A percentile compares a stretch with the other conserved stretches of the same genome.
Conservation (phyloP, 768 basidiomycete genomes). For the Termitomyces sp. region DNA sequence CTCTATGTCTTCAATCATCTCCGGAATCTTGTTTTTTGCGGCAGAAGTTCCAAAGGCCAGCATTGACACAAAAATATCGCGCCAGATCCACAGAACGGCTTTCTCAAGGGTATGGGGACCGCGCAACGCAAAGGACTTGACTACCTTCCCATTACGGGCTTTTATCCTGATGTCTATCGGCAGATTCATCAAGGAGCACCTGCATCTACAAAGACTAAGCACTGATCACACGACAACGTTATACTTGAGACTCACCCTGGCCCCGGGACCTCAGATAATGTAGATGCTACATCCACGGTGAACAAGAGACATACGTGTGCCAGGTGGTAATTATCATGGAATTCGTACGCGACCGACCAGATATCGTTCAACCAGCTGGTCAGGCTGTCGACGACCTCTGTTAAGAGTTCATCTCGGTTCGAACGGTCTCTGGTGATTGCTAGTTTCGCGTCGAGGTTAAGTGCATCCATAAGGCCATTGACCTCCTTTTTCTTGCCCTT, state of each 20-base stretch:
- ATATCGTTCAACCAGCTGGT: slow-evolving; percentile 58
- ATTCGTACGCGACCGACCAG: slow-evolving; percentile 59
- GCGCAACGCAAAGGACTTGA: slow-evolving; percentile 44
- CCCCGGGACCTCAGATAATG: slow-evolving; percentile 21
- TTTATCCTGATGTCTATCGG: slow-evolving; percentile 42
- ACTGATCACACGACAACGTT: not conserved
- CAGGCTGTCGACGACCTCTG: slow-evolving; percentile 51
- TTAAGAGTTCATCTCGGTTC: slow-evolving; percentile 47
- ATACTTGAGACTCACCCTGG: not conserved
- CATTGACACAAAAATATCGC: slow-evolving; percentile 59
- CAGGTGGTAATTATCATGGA: slow-evolving; percentile 40
- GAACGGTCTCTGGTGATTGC: slow-evolving; percentile 50
- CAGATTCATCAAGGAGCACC: slow-evolving; percentile 44
- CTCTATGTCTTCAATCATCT: slow-evolving; percentile 60
- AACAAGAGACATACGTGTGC: slow-evolving; percentile 58
- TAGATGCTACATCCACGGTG: slow-evolving; percentile 38
- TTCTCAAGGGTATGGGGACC: slow-evolving; percentile 44
- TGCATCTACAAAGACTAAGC: slow-evolving; percentile 37
- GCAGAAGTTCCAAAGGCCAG: slow-evolving; percentile 31
- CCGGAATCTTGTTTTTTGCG: slow-evolving; percentile 29
- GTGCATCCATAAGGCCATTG: slow-evolving; percentile 43
- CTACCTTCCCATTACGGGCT: slow-evolving; percentile 31
- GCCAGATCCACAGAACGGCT: slow-evolving; percentile 61
- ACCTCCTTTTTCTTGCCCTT: slow-evolving; percentile 53
- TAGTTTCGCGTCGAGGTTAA: slow-evolving; percentile 49